Conservation (phyloP, 1,284 basidiomycete species). For the Exobasidium cylindrosporum region DNA sequence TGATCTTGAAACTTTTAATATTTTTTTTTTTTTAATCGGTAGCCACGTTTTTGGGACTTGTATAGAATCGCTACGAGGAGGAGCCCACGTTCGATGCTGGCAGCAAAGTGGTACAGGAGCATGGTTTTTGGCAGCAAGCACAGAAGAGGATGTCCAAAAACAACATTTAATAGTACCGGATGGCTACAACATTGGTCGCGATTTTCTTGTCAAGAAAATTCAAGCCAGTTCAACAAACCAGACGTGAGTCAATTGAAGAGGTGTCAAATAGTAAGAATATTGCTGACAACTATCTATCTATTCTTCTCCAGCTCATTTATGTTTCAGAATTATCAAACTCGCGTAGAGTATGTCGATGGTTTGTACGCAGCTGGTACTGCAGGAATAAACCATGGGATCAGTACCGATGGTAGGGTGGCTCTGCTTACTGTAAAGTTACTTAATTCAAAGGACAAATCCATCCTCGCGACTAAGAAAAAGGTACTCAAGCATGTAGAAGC, state of each 20-base stretch:
- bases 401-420: slow-evolving; percentile 41
- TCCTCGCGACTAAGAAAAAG: slow-evolving; percentile 1
- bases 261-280: slow-evolving; percentile 51
- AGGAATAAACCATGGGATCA: slow-evolving; percentile 60
- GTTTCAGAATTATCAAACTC: slow-evolving; percentile 57
- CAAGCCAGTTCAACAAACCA: slow-evolving; percentile 22
- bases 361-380: slow-evolving; percentile 61
- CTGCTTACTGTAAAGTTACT: slow-evolving; percentile 33
- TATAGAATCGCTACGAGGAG: slow-evolving; percentile 18
- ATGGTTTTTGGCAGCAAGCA: slow-evolving; percentile 54
- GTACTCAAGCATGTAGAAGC: background rate
- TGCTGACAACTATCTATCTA: slow-evolving; percentile 15
- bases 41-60: slow-evolving; percentile 24
- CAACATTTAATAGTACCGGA: slow-evolving; percentile 51
- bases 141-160: slow-evolving; percentile 48
- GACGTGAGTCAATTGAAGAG: slow-evolving; percentile 48
- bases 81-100: slow-evolving; percentile 27
- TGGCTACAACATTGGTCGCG: slow-evolving; percentile 54
- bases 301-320: slow-evolving; percentile 10
- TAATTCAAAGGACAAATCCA: slow-evolving; percentile 6
- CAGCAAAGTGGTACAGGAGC: slow-evolving; percentile 50
- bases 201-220: slow-evolving; percentile 40
- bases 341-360: slow-evolving; percentile 60
- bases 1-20: background rate
- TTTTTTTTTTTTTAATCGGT: background rate